These are phyloP conservation scores for Xerocomus amazonicus DNA, from an alignment of 1,284 basidiomycete genomes.

Conservation along the genomic window DNA sequence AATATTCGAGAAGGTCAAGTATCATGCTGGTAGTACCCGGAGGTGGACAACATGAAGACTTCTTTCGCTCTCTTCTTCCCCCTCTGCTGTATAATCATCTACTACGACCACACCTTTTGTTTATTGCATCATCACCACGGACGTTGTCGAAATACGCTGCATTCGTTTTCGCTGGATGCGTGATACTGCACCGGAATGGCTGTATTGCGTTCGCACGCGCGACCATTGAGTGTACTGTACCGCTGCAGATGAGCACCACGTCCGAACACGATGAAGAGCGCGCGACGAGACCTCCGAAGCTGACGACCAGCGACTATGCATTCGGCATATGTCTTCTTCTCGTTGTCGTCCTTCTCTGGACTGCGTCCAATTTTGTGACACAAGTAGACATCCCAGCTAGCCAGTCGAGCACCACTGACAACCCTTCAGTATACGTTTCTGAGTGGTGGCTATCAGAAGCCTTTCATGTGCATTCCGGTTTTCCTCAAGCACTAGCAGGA, in stretches of 20 bases:
- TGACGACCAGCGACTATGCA: slow-evolving; percentile 52
- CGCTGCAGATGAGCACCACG: slow-evolving; percentile 18
- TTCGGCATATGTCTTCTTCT: slow-evolving; percentile 72
- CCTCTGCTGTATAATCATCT: slow-evolving; percentile 2
- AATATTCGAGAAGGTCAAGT: slow-evolving; percentile 86
- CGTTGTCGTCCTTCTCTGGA: slow-evolving; percentile 85
- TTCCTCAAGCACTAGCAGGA: not conserved
- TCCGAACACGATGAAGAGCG: slow-evolving; percentile 13
- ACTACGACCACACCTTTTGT: not conserved
- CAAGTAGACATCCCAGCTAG: slow-evolving; percentile 47
- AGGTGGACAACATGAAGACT: slow-evolving; percentile 10
- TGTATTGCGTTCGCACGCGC: slow-evolving; percentile 8
- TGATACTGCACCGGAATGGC: too few relatives aligned
- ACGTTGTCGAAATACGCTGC: not conserved
- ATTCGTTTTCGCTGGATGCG: not conserved
- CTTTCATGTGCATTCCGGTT: slow-evolving; percentile 63
- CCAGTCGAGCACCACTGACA: slow-evolving; percentile 7
- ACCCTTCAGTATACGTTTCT: slow-evolving; percentile 57
- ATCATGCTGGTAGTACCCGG: slow-evolving; percentile 34
- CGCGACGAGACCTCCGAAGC: slow-evolving; percentile 8
- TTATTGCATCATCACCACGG: slow-evolving; percentile 1
- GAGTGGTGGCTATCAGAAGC: slow-evolving; percentile 71
- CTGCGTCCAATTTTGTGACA: slow-evolving; percentile 72
- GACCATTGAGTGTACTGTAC: not conserved
- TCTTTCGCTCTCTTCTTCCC: not conserved